These are phyloP conservation scores for Smallanthus sonchifolius DNA, from an alignment of 129 eudicot genomes.

Conservation along the genomic window DNA sequence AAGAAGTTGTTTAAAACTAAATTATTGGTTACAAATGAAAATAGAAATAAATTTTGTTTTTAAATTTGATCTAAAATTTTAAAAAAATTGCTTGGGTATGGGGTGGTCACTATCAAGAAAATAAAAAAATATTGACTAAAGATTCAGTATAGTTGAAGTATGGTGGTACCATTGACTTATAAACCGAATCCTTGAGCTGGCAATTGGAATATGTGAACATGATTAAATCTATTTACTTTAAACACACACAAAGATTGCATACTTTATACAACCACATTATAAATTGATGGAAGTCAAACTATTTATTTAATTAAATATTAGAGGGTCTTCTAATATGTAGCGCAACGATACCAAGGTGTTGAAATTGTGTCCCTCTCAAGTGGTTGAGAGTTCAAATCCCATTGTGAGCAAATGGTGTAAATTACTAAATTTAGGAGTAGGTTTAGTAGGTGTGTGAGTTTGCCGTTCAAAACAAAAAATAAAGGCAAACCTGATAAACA, in stretches of 20 bases:
- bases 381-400: too few relatives aligned
- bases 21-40: neutral
- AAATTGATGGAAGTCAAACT: neutral
- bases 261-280: neutral
- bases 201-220: slow-evolving; percentile 23
- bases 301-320: too few relatives aligned
- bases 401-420: too few relatives aligned
- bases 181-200: slow-evolving; percentile 11
- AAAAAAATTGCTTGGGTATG: neutral
- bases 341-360: too few relatives aligned
- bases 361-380: too few relatives aligned
- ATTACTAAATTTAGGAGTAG: too few relatives aligned
- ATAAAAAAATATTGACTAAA: neutral
- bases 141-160: neutral
- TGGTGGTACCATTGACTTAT: slow-evolving; percentile 11
- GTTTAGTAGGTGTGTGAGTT: too few relatives aligned
- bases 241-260: neutral
- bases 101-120: neutral
- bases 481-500: too few relatives aligned
- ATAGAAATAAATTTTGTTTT: neutral
- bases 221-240: neutral
- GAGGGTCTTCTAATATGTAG: too few relatives aligned
- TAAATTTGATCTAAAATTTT: neutral
- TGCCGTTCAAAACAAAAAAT: too few relatives aligned
- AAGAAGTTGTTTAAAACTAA: neutral